phyloP scores from a whole-genome alignment of 768 basidiomycete genomes.

The Leccinellum rugosiceps region DNA sequence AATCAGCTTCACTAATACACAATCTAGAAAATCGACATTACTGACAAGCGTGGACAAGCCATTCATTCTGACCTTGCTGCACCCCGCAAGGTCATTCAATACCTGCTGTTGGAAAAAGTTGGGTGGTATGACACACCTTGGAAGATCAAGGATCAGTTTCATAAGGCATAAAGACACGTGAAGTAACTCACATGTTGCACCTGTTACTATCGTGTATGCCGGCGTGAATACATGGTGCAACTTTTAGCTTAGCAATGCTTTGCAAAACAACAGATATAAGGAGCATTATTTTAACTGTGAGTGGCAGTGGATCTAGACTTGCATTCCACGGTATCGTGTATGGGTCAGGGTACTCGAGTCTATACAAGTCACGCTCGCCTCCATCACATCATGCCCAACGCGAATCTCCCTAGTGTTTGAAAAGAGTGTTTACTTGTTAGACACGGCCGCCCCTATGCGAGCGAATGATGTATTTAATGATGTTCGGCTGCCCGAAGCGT shows the following conservation, averaged over 20 bases:
- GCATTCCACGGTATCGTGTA: neutral
- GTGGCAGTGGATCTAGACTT: neutral
- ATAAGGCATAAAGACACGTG: slow-evolving; percentile 21
- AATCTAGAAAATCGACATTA: slow-evolving; percentile 35
- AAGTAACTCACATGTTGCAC: too few species aligned
- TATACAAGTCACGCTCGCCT: too few species aligned
- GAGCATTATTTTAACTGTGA: neutral
- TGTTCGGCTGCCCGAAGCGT: neutral
- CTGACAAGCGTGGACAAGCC: slow-evolving; percentile 31
- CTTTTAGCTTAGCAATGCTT: neutral
- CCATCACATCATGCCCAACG: too few species aligned
- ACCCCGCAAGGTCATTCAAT: slow-evolving; percentile 40
- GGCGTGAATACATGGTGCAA: neutral
- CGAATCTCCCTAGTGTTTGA: too few species aligned
- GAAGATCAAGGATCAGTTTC: slow-evolving; percentile 59
- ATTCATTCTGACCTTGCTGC: slow-evolving; percentile 21
- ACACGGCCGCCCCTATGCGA: neutral
- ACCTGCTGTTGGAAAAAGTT: slow-evolving; percentile 52
- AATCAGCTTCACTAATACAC: neutral
- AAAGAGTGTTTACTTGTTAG: too few species aligned
- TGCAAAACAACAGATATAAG: neutral
- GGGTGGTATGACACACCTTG: slow-evolving; percentile 70
- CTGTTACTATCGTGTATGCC: neutral
- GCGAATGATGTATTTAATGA: neutral
- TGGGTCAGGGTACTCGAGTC: too few species aligned